phyloP scores from a whole-genome alignment of 805 yeast species.

The Komagataella pastoris region DNA sequence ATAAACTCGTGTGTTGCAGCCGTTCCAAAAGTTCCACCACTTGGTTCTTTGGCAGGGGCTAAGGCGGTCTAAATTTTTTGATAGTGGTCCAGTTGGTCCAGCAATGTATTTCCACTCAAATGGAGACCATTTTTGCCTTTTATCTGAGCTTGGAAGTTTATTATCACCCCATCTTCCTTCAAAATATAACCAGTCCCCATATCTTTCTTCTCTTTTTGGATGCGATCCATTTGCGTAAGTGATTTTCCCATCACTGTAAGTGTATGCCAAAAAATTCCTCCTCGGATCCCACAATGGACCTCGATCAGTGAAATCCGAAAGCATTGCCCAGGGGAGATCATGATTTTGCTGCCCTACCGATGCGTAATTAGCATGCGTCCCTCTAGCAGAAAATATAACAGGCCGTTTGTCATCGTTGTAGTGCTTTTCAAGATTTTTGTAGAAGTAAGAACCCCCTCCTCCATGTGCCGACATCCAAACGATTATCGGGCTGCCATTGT shows the following conservation, averaged over 20 bases:
- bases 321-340: constrained; percentile 83
- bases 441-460: constrained; percentile 85
- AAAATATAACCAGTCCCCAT: constrained; percentile 70
- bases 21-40: constrained; percentile 86
- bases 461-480: constrained; percentile 99
- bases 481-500: constrained; percentile 64
- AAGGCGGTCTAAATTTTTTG: constrained; percentile 56
- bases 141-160: constrained; percentile 49
- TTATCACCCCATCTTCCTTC: constrained; percentile 89
- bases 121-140: constrained; percentile 76
- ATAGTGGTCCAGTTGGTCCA: constrained; percentile 87
- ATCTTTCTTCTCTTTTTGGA: constrained; percentile 35
- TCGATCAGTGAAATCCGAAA: constrained; percentile 87
- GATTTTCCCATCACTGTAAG: constrained; percentile 48
- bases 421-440: constrained; percentile 59
- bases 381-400: constrained; percentile 78
- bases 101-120: constrained; percentile 85
- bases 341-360: constrained; percentile 95
- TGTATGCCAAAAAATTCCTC: constrained; percentile 68
- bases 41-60: constrained; percentile 73
- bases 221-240: constrained; percentile 32
- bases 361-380: constrained; percentile 95
- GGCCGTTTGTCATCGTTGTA: constrained; percentile 40
- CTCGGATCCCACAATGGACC: constrained; percentile 96
- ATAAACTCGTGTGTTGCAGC: constrained; percentile 67